Base-by-base conservation (phyloP, 306 rosid genomes). In the Pyrus communis region DNA sequence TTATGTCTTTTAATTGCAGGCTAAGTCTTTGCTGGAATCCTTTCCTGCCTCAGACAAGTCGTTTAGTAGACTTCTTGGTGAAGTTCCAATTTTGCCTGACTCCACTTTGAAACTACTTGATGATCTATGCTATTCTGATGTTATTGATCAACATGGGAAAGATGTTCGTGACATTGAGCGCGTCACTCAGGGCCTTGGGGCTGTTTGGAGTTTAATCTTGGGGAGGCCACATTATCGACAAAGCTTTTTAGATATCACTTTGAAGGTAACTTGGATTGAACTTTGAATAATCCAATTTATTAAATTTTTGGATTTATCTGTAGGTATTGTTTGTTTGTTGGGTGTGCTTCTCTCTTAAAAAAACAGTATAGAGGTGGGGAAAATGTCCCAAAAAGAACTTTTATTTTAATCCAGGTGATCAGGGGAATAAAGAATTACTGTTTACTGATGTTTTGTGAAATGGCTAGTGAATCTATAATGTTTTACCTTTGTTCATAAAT, bases 171-270 rank as follows among this genome's bases (percentile, higher is more conserved):
- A 95, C 79, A 80, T 87, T 73, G 99, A 92, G 71, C 97, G 97
- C 58, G 96, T 95, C 79, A 95, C 99, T 67, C 99, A 95, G 83
- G 99, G 99, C 70, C 97, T 95, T 78, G 99, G 99, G 79, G 94
- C 99, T 30, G 85, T 90, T 30, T 95, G 99, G 99, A 88, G 91
- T 89, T 89, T 95, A 87, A 92, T 95, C 71, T 83, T 95, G 85
- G 96, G 96, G 43, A 96, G 97, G 64, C 97, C 97, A 62, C 89
- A 75, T 76, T 89, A 90, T 83, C 96, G 99, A 73, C 92, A 88
- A 73, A 86, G 87, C 67, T 90, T 93, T 87, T 86, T 95, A 84
- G 91, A 79, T 76, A 89, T 95, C 78, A 96, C 92, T 68, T 84
- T 95, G 74, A 90, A 91, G 96, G 99, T 95, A 85, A 78, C 73